Evolutionary conservation across 2,329 filamentous ascomycete genomes (phyloP).

Genomic region (Penicillium sp.): DNA sequence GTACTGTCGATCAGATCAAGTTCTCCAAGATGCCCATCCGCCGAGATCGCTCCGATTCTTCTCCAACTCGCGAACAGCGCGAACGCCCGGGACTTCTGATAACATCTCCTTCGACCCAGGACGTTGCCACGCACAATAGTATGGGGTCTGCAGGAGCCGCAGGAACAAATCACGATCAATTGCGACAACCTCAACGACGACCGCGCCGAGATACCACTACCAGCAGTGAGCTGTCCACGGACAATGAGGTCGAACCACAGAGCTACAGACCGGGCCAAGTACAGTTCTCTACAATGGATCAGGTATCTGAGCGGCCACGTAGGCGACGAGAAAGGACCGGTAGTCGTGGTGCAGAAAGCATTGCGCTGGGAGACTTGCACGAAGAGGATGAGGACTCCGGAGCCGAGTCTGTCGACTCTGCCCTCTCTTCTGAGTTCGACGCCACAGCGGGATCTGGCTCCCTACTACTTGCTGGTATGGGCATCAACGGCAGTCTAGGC

Average conservation of each 20-base stretch:
- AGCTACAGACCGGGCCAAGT: constrained; percentile 55
- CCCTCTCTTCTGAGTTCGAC: constrained; percentile 55
- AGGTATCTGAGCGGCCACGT: constrained; percentile 35
- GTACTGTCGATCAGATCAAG: constrained; percentile 84
- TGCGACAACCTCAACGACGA: constrained; percentile 48
- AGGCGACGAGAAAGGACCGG: constrained; percentile 26
- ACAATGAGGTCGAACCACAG: constrained; percentile 59
- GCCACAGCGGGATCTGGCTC: constrained; percentile 57
- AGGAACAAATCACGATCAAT: constrained; percentile 50
- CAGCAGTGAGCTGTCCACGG: constrained; percentile 65
- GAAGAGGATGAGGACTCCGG: constrained; percentile 49
- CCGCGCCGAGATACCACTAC: constrained; percentile 62
- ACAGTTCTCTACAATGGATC: constrained; percentile 42
- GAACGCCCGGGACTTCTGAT: constrained; percentile 51
- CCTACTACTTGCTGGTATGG: constrained; percentile 51
- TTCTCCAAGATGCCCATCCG: constrained; percentile 95
- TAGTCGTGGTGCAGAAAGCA: constrained; percentile 29
- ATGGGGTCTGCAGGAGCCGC: constrained; percentile 58
- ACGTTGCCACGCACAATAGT: constrained; percentile 47
- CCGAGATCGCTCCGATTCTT: constrained; percentile 74
- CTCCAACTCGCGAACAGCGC: constrained; percentile 64
- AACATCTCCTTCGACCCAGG: constrained; percentile 55
- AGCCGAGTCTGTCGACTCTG: constrained; percentile 48
- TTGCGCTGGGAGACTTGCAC: constrained; percentile 33
- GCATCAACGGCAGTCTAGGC: constrained; percentile 34